Percentiles rank a stretch among this genome's conserved stretches.
Evolutionary conservation across 1,284 basidiomycete species (phyloP).

Genomic region (Heterobasidion irregulare): DNA sequence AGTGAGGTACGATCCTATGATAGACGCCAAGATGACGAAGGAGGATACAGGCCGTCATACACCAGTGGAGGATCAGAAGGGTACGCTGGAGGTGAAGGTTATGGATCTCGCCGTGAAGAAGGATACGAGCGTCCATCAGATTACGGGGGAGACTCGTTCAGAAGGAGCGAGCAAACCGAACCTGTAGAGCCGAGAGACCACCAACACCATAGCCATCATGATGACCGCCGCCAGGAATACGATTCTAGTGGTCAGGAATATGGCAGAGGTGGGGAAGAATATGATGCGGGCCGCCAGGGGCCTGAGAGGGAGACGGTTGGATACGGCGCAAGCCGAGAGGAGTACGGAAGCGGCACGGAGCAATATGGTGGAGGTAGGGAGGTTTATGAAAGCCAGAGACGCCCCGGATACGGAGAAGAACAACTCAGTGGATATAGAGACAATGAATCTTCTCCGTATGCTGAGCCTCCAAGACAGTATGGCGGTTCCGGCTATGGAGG

Average conservation of each 20-base stretch:
- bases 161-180: neutral
- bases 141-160: neutral
- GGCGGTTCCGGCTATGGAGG: neutral
- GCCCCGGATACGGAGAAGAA: neutral
- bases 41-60: slow-evolving; percentile 10
- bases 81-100: neutral
- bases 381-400: neutral
- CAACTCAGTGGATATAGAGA: neutral
- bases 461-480: neutral
- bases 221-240: neutral
- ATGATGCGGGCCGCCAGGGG: neutral
- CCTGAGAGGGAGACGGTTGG: neutral
- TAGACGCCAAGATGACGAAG: slow-evolving; percentile 4
- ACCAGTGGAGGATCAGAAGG: neutral
- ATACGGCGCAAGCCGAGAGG: slow-evolving; percentile 11
- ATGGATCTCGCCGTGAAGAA: neutral
- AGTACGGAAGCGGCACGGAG: neutral
- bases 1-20: neutral
- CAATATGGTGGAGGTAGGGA: neutral
- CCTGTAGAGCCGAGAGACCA: neutral
- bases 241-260: neutral
- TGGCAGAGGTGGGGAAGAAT: neutral
- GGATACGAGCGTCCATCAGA: neutral
- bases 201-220: neutral
- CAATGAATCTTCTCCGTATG: neutral